A percentile compares a stretch with the other conserved stretches of the same genome.
Conservation (phyloP, 2,329 filamentous ascomycete species). For the Malbranchea cinnamomea region DNA sequence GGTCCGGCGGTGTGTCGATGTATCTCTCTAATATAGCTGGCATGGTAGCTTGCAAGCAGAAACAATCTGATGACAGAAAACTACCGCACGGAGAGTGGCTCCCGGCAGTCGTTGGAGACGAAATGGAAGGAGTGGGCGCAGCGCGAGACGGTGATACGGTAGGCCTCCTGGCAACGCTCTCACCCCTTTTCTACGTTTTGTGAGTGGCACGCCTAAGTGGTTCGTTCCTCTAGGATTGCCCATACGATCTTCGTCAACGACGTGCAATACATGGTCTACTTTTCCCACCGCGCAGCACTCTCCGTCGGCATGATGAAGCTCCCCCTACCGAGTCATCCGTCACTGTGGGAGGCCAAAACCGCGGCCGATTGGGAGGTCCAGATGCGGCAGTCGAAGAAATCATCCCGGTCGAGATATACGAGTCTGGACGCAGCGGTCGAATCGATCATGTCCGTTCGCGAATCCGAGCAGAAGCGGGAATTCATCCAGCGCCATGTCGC, state of each 20-base stretch:
- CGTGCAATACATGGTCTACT: conserved; percentile 13
- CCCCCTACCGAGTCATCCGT: conserved; percentile 11
- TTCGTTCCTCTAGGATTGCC: conserved; percentile 9
- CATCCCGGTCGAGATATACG: conserved; percentile 9
- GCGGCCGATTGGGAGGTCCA: conserved; percentile 11
- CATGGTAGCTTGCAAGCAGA: conserved; percentile 9
- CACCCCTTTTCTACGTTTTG: background rate
- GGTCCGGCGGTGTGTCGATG: background rate
- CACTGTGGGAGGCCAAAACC: conserved; percentile 12
- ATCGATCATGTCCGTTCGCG: conserved; percentile 11
- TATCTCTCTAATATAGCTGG: background rate
- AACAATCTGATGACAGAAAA: conserved; percentile 12
- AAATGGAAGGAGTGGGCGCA: conserved; percentile 14
- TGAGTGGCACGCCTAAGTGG: background rate
- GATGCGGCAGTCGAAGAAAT: conserved; percentile 9
- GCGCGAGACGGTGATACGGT: conserved; percentile 13
- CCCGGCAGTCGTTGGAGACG: conserved; percentile 10
- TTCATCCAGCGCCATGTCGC: conserved; percentile 8
- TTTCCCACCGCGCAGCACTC: conserved; percentile 12
- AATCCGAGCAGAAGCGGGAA: conserved; percentile 10
- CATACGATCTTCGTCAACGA: conserved; percentile 13
- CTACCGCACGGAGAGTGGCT: conserved; percentile 7
- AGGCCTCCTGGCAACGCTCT: background rate
- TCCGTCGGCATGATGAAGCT: conserved; percentile 13
- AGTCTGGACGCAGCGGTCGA: conserved; percentile 11